Conservation (phyloP, 352 stramenopile genomes). For the Phytophthora palmivora region DNA sequence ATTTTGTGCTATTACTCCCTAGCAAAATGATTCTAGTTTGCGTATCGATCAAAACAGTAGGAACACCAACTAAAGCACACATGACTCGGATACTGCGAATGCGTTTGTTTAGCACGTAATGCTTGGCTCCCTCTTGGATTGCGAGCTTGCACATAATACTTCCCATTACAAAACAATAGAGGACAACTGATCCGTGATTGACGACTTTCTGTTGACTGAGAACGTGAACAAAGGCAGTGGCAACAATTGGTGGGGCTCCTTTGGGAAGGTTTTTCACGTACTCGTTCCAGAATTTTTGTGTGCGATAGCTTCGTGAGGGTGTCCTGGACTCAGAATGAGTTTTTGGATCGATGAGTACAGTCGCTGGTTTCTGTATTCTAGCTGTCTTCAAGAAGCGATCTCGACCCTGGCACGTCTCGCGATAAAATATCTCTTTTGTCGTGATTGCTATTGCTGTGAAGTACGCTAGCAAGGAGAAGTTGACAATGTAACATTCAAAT, state of each 20-base stretch:
- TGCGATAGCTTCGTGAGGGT: no score
- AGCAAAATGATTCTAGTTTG: slow-evolving; percentile 34
- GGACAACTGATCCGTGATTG: no score
- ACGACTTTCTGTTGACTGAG: not conserved
- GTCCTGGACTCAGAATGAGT: no score
- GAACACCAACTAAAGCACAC: slow-evolving; percentile 28
- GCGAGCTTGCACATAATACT: slow-evolving; percentile 23
- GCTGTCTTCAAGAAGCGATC: not conserved
- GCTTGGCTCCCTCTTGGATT: slow-evolving; percentile 30
- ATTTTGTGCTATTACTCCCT: slow-evolving; percentile 14
- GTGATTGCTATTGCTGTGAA: slow-evolving; percentile 7
- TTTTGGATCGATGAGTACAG: no score
- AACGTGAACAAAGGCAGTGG: slow-evolving; percentile 2
- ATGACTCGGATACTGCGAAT: slow-evolving; percentile 26
- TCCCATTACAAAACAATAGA: no score
- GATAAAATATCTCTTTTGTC: slow-evolving; percentile 10
- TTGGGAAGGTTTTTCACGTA: not conserved
- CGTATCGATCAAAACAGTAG: slow-evolving; percentile 39
- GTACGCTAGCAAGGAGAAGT: slow-evolving; percentile 6
- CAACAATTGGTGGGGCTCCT: not conserved
- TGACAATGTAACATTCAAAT: slow-evolving; percentile 15
- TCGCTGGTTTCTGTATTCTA: no score
- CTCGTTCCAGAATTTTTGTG: not conserved
- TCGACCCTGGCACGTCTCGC: slow-evolving; percentile 15
- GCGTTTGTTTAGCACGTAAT: slow-evolving; percentile 20